Base-by-base conservation (phyloP, 495 filamentous ascomycete species). In the Penicillium ochrochloron region DNA sequence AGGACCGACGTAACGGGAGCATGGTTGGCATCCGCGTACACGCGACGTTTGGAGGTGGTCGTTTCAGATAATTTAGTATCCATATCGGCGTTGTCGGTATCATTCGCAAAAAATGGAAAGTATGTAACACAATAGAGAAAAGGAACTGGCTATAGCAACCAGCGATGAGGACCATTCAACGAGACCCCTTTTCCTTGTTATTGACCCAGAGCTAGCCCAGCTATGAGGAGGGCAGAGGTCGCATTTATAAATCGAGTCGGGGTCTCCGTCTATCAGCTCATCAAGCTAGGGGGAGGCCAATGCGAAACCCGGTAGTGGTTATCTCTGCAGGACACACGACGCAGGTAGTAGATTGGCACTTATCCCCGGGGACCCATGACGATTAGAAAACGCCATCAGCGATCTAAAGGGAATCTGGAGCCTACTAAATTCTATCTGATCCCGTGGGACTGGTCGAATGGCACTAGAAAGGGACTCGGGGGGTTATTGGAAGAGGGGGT, bases 1-100 rank as follows among this genome's bases (percentile, higher is more conserved):
- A 92, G 81, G 12, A 91, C 80, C 1, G 89, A 89, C 1, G 90
- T 91, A 60, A 92, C 90, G 10, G 83, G 85, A 34, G 82, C 86
- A 68, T 86, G 75, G 25, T 78, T 73, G 61, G 79, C 73, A 66
- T 60, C 44, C 34, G 73, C 75, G 7, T 61, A n/a, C 0, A 44
- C 44, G 31, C 64, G 51, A 50, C 35, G 42, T 42, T 75, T 74
- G 6, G 66, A 60, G 7, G 60, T 23, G n/a, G 55, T 55, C n/a
- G 63, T 71, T 39, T 62, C 57, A 17, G 60, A 54, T 19, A 53
- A 35, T 31, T 71, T 63, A 46, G 53, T 67, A 9, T 65, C 61
- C 60, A 64, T 66, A 23, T 17, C 60, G 56, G 50, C 50, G 34
- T 35, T 33, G 37, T 19, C 35, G 5, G 29, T 12, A 27, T 25